These are phyloP conservation scores for Kwoniella dendrophila DNA, from an alignment of 768 basidiomycete species.

Conservation along the genomic window DNA sequence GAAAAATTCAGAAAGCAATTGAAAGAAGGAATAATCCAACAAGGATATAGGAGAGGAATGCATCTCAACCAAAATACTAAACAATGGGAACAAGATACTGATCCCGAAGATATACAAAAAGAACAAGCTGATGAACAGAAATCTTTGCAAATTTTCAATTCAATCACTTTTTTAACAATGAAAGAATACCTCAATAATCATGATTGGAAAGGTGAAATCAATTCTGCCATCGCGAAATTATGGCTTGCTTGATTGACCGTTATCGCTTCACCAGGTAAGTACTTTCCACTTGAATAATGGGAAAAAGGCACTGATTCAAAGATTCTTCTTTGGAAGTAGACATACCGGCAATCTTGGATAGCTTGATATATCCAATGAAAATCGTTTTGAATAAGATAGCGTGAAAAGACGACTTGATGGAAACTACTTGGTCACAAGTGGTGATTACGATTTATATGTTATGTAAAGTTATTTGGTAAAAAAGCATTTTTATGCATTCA, in stretches of 20 bases:
- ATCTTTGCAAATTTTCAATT: neutral
- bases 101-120: neutral
- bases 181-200: conserved; percentile 11
- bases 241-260: conserved; percentile 2
- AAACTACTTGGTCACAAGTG: neutral
- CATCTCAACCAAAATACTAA: neutral
- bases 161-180: neutral
- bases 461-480: neutral
- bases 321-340: neutral
- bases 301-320: too few species aligned
- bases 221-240: neutral
- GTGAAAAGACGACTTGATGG: too few species aligned
- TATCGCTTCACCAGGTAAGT: neutral
- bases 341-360: too few species aligned
- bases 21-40: neutral
- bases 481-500: conserved; percentile 8
- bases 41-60: neutral
- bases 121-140: neutral
- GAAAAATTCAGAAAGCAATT: neutral
- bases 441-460: neutral
- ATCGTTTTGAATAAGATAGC: too few species aligned
- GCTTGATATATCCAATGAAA: too few species aligned
- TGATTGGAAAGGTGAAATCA: conserved; percentile 10
- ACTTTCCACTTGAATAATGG: neutral
- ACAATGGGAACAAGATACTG: neutral